Conservation (phyloP, 2,329 filamentous ascomycete species). For the Penicillium sp. region DNA sequence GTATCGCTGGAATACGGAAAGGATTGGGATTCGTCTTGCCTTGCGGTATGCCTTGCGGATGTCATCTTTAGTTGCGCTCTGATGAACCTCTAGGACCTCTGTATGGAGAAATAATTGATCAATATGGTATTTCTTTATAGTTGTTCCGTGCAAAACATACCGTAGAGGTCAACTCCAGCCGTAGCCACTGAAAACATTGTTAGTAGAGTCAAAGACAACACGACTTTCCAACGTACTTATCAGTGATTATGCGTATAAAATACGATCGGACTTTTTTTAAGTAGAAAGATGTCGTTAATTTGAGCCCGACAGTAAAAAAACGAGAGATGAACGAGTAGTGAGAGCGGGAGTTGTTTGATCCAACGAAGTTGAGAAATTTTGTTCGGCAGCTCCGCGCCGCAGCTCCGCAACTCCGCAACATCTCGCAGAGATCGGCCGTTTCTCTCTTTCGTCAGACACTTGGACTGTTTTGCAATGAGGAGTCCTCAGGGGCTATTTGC, state of each 20-base stretch:
- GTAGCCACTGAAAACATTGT: constrained; percentile 27
- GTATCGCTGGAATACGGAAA: neutral
- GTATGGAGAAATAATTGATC: constrained; percentile 9
- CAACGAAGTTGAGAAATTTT: constrained; percentile 18
- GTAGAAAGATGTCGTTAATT: neutral
- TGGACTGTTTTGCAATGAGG: constrained; percentile 22
- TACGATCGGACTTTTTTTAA: neutral
- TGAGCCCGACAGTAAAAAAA: neutral
- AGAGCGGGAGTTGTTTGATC: constrained; percentile 2
- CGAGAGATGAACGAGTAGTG: constrained; percentile 6
- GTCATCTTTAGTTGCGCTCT: constrained; percentile 63
- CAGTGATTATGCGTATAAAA: neutral
- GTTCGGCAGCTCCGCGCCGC: constrained; percentile 18
- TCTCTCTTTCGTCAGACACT: neutral
- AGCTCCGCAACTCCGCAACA: constrained; percentile 16
- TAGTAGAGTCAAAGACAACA: constrained; percentile 11
- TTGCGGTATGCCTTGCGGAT: constrained; percentile 96
- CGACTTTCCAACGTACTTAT: neutral
- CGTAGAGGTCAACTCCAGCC: constrained; percentile 52
- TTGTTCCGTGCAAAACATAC: constrained; percentile 34
- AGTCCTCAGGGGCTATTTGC: constrained; percentile 20
- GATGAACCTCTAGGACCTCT: constrained; percentile 73
- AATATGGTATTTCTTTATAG: neutral
- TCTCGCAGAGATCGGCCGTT: constrained; percentile 2
- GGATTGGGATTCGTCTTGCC: constrained; percentile 43